Evolutionary conservation across 805 yeast species (phyloP), one percentile per base, ranked within the genome.

Genomic region (Metschnikowia gelsemii): DNA sequence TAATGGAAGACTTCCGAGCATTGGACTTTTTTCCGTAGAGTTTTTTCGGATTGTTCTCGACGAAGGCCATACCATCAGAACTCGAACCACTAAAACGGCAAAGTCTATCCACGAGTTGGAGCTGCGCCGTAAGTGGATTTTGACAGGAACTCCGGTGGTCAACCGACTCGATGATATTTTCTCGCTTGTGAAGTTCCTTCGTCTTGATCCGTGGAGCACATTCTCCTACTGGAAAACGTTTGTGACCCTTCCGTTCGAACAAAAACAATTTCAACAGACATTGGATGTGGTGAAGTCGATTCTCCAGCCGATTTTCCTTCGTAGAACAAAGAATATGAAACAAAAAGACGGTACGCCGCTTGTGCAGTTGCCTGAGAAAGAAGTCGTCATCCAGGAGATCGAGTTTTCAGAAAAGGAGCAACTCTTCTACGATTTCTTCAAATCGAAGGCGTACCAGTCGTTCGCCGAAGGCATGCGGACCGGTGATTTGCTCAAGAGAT

Each of bases 101-200:
- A 82, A 80, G 49, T 84, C 97, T 0, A 74, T 89, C 6, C 79
- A 77, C 61, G 84, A 77, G 17, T 56, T 90, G n/a, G 55, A 64
- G 8, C 79, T 87, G 52, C 67, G 72, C 14, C 70, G 93, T 35
- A 79, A 79, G 46, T 90, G 98, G 98, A 71, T 84, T 3, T 67
- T 91, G 34, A 88, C 97, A 0, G 98, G 98, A 6, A 90, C 98
- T 0, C 97, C 98, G 0, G 86, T 90, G 21, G 84, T 89, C 28
- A 90, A 90, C 60, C 68, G 90, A 47, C 68, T 91, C 8, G 97
- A 91, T 59, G 98, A 91, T 59, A 63, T 91, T 34, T 90, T 77
- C 57, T 82, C 95, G 5, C 62, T 89, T 35, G 77, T 89, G 13
- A 79, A 80, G 50, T 91, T 83, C 54, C 63, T 91, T 35, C 72